phyloP scores from a whole-genome alignment of 257 asterid genomes.

The Dorcoceras hygrometricum region DNA sequence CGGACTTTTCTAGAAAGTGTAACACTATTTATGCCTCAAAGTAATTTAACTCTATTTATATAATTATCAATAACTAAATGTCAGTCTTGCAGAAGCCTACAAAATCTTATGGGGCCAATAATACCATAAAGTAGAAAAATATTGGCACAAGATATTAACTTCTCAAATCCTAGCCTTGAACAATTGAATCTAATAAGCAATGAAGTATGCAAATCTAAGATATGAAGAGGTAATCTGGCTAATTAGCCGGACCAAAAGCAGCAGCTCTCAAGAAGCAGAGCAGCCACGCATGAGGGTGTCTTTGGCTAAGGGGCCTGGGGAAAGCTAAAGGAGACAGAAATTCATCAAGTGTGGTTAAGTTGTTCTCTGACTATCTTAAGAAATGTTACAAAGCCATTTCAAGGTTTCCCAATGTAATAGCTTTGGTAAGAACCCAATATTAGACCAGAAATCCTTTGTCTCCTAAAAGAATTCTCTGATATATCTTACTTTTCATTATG shows the following conservation, averaged over 20 bases:
- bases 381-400: not conserved
- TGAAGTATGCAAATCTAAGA: not conserved
- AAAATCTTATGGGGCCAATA: not conserved
- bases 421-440: not conserved
- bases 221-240: not conserved
- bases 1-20: not conserved
- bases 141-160: not conserved
- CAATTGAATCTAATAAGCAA: not conserved
- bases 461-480: not conserved
- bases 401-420: too few relatives aligned
- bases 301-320: not conserved
- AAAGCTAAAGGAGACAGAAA: not conserved
- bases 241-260: not conserved
- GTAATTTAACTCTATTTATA: not conserved
- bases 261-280: not conserved
- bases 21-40: not conserved
- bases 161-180: too few relatives aligned
- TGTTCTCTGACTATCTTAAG: not conserved
- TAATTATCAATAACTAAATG: too few relatives aligned
- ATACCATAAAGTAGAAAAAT: not conserved
- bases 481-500: not conserved
- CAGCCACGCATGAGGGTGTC: not conserved
- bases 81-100: not conserved
- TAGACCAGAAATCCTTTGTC: not conserved
- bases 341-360: too few relatives aligned